Percentiles rank a stretch among this genome's conserved stretches.
phyloP scores from a whole-genome alignment of 257 asterid genomes.

The Eustoma russellianum region DNA sequence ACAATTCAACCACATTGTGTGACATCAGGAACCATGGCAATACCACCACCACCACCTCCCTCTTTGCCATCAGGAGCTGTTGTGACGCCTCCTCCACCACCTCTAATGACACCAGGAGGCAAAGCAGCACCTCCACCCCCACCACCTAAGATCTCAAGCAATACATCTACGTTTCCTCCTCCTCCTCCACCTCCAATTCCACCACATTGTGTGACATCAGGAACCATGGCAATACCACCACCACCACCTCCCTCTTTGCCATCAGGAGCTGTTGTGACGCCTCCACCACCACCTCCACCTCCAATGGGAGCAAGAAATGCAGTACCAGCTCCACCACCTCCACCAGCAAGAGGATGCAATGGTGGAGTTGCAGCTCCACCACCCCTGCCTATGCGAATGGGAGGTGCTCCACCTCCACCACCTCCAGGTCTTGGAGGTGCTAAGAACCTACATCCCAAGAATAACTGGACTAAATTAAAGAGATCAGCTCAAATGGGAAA shows the following conservation, averaged over 20 bases:
- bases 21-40: not conserved
- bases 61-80: constrained; percentile 11
- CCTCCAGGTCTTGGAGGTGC: constrained; percentile 39
- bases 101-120: not conserved
- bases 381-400: constrained; percentile 26
- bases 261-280: not conserved
- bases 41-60: constrained; percentile 24
- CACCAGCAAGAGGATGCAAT: constrained; percentile 23
- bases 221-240: constrained; percentile 6
- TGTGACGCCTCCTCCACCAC: constrained; percentile 8
- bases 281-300: constrained; percentile 22
- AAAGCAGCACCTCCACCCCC: constrained; percentile 16
- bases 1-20: constrained; percentile 14
- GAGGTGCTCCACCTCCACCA: constrained; percentile 42
- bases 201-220: constrained; percentile 10
- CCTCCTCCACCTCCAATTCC: constrained; percentile 17
- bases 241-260: constrained; percentile 10
- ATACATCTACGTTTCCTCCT: constrained; percentile 1
- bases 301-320: constrained; percentile 9
- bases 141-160: constrained; percentile 7
- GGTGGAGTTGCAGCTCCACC: constrained; percentile 20
- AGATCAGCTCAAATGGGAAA: constrained; percentile 77
- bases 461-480: constrained; percentile 43
- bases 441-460: constrained; percentile 32
- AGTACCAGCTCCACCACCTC: constrained; percentile 37